Evolutionary conservation across 768 basidiomycete genomes (phyloP), one percentile per base, ranked within the genome.

Genomic region (Lactarius quietus): DNA sequence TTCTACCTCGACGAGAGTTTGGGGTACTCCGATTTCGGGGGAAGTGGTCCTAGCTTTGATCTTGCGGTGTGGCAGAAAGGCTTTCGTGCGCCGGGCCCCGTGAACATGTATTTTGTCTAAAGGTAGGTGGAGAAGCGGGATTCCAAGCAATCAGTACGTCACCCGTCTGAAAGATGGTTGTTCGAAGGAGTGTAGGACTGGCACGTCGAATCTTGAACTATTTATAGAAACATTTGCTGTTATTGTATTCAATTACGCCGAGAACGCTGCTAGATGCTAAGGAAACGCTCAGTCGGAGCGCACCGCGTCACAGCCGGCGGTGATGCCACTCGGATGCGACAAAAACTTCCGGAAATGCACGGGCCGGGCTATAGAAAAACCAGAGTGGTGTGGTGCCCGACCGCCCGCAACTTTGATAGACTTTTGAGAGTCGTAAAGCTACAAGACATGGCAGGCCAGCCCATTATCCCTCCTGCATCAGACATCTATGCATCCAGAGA

Each of bases 1-100:
- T 82, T 83, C 70, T 84, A 86, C 45, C 84, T 83, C 63, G 68
- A 75, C 0, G 72, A 75, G 14, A 75, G 20, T 18, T 29, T 68
- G 55, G 64, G 67, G 28, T 68, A 43, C 60, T 68, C 67, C 7
- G 67, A 68, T 28, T 41, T 28, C 20, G 67, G 64, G 3, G 54
- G 67, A 31, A n/a, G 38, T 31, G 54, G 55, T 1, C 15, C 38
- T 1, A 10, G 45, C 17, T 66, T 68, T 53, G 64, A 68, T 33
- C 51, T 68, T 28, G 2, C 29, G 9, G 15, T 35, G 20, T 68
- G 67, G 67, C 56, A 20, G 56, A 56, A 54, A 39, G 64, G 67
- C 23, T 68, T 66, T 29, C 57, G 56, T 0, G 59, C 59, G n/a
- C 67, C 67, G 0, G 67, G 67, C 6, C 64, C 67, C 17, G 56